phyloP scores from a whole-genome alignment of 2,329 filamentous ascomycete species.

The Mycocentrospora acerina region DNA sequence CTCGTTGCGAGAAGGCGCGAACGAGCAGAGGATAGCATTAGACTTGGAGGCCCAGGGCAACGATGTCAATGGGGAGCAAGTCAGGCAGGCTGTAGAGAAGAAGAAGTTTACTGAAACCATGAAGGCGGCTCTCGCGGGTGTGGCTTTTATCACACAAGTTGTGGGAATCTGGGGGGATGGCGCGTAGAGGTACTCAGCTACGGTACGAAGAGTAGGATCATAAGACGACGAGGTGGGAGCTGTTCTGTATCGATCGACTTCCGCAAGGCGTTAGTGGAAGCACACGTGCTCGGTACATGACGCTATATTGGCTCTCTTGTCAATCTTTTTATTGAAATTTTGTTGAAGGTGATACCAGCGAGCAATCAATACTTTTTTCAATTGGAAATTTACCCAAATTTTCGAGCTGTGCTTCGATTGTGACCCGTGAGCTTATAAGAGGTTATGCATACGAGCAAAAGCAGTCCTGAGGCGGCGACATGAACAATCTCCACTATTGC shows the following conservation, averaged over 20 bases:
- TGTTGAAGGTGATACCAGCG: too few species aligned
- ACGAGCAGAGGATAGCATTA: conserved; percentile 24
- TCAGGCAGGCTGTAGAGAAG: conserved; percentile 48
- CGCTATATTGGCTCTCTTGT: too few species aligned
- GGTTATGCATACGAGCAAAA: too few species aligned
- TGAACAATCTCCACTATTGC: too few species aligned
- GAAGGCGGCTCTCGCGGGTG: conserved; percentile 45
- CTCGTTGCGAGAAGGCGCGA: conserved; percentile 20
- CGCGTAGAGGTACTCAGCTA: conserved; percentile 13
- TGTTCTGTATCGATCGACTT: background rate
- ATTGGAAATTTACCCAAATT: too few species aligned
- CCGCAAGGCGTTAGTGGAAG: background rate
- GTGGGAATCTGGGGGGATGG: conserved; percentile 54
- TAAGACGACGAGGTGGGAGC: background rate
- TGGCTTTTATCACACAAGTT: conserved; percentile 50
- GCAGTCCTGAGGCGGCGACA: too few species aligned
- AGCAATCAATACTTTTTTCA: too few species aligned
- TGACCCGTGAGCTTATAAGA: too few species aligned
- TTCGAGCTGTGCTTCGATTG: too few species aligned
- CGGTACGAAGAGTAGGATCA: background rate
- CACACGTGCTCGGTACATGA: too few species aligned
- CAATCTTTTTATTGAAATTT: too few species aligned
- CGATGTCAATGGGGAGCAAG: conserved; percentile 53
- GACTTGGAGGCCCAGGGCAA: conserved; percentile 40
- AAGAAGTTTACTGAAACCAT: conserved; percentile 46